Evolutionary conservation across 2,329 filamentous ascomycete genomes (phyloP), one percentile per base, ranked within the genome.

Genomic region (Annulohypoxylon truncatum): DNA sequence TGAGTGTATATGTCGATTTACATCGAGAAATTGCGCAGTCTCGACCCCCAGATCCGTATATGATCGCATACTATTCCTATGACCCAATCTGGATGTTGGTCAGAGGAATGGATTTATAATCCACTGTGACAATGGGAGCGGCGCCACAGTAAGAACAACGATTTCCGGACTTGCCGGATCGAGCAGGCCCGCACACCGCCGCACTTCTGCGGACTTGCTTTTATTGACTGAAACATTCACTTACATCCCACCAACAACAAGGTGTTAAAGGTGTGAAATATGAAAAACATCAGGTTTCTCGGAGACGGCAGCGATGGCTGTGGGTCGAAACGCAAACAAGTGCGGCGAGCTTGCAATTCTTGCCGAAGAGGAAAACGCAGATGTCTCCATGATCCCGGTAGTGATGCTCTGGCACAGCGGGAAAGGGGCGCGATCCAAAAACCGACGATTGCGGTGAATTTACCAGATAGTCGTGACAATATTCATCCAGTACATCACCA

Each of bases 201-300:
- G 29, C 18, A 46, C 29, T 48, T 48, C 50, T 35, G 47, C 46
- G 52, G 53, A 46, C 57, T 33, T 46, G 38, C 31, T 58, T 13
- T n/a, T 15, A 22, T 31, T 4, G 26, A 33, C 24, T 35, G 33
- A 8, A 29, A 22, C 18, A 2, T 40, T 46, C n/a, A 44, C 18
- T 7, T 48, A 20, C 13, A 55, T 48, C 38, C 20, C 54, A 15
- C 13, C 44, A 46, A n/a, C 33, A 47, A 22, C 24, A 55, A 20
- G 46, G n/a, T n/a, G n/a, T n/a, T n/a, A n/a, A n/a, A n/a, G n/a
- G n/a, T n/a, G n/a, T n/a, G n/a, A n/a, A n/a, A 40, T 31, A 66
- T 68, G 58, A 68, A 66, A 56, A 57, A 50, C 38, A 61, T 56
- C n/a, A 61, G 55, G 33, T 64, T 64, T 33, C 12, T 60, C 50